phyloP scores from a whole-genome alignment of 73 alveolate species.

The Tetrahymena elliotti region DNA sequence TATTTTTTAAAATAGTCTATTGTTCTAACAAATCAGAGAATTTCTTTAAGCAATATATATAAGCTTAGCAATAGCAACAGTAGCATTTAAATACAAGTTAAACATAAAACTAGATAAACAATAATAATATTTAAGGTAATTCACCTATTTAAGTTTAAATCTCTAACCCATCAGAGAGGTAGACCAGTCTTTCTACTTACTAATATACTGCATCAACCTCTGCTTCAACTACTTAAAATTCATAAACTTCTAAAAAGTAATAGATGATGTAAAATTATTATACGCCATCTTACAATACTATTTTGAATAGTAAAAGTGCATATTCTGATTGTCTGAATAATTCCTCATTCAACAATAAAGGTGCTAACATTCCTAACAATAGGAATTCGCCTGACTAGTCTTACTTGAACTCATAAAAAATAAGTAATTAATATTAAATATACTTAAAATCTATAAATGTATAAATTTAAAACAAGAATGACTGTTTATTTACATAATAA shows the following conservation, averaged over 20 bases:
- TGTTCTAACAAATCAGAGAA: background rate
- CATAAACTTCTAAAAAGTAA: background rate
- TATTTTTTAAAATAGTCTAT: background rate
- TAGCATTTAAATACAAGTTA: background rate
- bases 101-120: background rate
- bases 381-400: background rate
- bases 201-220: background rate
- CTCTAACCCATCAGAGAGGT: background rate
- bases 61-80: background rate
- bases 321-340: background rate
- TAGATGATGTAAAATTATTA: background rate
- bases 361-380: background rate
- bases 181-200: background rate
- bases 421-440: background rate
- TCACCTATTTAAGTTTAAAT: background rate
- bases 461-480: background rate
- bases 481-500: no score
- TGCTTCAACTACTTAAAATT: background rate
- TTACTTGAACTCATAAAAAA: background rate
- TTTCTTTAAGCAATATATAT: background rate
- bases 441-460: background rate
- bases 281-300: background rate
- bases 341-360: background rate
- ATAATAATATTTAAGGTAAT: background rate
- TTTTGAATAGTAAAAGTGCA: background rate